These are phyloP conservation scores for Chrysopogon serrulatus DNA, from an alignment of 176 grass and related monocot genomes.

Conservation along the genomic window DNA sequence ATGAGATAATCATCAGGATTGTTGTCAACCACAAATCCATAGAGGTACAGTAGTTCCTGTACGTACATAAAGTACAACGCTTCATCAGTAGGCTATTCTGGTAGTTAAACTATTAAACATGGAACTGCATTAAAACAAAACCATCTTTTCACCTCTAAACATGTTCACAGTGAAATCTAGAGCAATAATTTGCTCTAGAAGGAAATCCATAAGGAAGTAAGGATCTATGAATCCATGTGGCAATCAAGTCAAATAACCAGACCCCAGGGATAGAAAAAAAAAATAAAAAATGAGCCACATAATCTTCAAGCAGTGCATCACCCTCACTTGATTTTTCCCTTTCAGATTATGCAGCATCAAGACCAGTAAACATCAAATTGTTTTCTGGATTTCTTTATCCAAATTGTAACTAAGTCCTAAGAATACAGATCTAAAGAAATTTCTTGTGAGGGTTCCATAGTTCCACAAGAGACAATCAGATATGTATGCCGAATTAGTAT, in stretches of 20 bases:
- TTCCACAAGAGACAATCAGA: not conserved
- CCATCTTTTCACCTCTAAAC: not conserved
- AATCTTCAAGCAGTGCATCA: not conserved
- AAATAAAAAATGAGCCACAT: not conserved
- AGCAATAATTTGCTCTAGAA: not conserved
- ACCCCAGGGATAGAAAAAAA: not conserved
- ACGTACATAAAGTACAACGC: constrained; percentile 23
- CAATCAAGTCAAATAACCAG: not conserved
- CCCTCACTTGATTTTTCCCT: not conserved
- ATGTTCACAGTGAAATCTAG: not conserved
- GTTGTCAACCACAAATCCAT: constrained; percentile 89
- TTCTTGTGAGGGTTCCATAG: not conserved
- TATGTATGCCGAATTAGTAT: not conserved
- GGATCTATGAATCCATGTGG: not conserved
- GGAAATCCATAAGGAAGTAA: constrained; percentile 8
- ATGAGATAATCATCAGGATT: constrained; percentile 97
- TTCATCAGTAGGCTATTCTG: constrained; percentile 8
- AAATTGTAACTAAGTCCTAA: not conserved
- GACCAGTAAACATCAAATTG: not conserved
- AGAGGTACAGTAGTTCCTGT: constrained; percentile 91
- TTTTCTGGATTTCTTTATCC: not conserved
- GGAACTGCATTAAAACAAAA: not conserved
- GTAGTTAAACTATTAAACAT: not conserved
- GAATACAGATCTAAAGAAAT: not conserved
- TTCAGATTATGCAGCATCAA: not conserved